These are phyloP conservation scores for Sclerotinia glacialis DNA, from an alignment of 2,329 filamentous ascomycete genomes.

Conservation along the genomic window DNA sequence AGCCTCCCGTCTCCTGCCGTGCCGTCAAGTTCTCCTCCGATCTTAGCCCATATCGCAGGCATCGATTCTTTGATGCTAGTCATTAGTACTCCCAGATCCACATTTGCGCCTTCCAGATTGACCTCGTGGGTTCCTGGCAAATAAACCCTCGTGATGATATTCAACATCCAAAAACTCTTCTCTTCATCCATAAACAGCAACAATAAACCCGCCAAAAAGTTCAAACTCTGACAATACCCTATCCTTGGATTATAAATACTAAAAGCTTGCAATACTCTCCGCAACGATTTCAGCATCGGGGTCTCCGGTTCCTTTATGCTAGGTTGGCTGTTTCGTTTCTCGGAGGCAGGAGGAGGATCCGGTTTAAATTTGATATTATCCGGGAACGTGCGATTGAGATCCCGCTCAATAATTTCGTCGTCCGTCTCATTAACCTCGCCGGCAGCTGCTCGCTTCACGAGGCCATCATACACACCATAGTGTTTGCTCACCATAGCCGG, in stretches of 20 bases:
- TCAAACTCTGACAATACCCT: constrained; percentile 93
- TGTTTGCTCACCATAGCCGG: constrained; percentile 75
- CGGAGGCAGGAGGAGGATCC: constrained; percentile 36
- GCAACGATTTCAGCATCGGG: constrained; percentile 74
- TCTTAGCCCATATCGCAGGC: constrained; percentile 81
- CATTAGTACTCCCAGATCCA: constrained; percentile 93
- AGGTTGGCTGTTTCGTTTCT: constrained; percentile 38
- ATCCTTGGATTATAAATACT: constrained; percentile 87
- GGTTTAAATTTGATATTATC: constrained; percentile 92
- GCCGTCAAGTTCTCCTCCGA: constrained; percentile 70
- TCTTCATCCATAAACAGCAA: constrained; percentile 88
- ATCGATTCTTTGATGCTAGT: constrained; percentile 76
- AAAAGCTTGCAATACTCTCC: constrained; percentile 84
- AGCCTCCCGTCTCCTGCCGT: constrained; percentile 35
- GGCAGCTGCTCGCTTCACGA: constrained; percentile 62
- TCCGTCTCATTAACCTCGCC: constrained; percentile 66
- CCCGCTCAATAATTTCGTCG: constrained; percentile 86
- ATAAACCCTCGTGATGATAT: constrained; percentile 84
- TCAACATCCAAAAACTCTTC: constrained; percentile 87
- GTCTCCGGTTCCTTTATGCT: constrained; percentile 53
- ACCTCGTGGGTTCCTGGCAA: constrained; percentile 90
- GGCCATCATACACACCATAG: constrained; percentile 69
- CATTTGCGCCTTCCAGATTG: constrained; percentile 85
- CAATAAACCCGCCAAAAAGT: constrained; percentile 87
- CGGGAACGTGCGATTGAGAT: constrained; percentile 89